A percentile compares a stretch with the other conserved stretches of the same genome.
Conservation (phyloP, 305 asterid species). For the Rubia balearica region DNA sequence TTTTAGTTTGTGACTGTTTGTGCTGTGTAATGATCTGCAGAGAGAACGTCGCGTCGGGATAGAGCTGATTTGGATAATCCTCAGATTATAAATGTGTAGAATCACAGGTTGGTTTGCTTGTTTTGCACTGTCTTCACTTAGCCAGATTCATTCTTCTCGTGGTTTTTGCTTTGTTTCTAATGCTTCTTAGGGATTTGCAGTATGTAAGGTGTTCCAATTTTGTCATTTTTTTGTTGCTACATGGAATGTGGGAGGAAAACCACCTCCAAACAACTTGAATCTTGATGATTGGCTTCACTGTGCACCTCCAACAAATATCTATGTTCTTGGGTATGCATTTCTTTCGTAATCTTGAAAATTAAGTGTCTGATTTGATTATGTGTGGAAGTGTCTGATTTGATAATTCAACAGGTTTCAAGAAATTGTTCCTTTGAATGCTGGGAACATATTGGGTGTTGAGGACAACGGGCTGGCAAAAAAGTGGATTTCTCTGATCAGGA, state of each 20-base stretch:
- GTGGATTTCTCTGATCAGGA: constrained; percentile 72
- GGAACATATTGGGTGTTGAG: constrained; percentile 91
- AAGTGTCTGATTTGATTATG: constrained; percentile 1
- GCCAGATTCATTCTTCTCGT: background rate
- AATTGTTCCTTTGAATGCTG: constrained; percentile 91
- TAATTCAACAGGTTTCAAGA: constrained; percentile 68
- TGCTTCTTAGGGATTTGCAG: too few species aligned
- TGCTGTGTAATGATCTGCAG: constrained; percentile 31
- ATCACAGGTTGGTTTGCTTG: constrained; percentile 65
- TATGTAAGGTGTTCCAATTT: constrained; percentile 7
- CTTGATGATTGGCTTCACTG: constrained; percentile 94
- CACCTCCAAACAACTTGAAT: constrained; percentile 70
- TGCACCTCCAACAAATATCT: constrained; percentile 94
- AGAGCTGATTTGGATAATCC: constrained; percentile 91
- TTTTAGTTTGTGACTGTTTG: constrained; percentile 3
- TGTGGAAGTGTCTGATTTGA: background rate
- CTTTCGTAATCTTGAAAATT: background rate
- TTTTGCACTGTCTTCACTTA: constrained; percentile 8
- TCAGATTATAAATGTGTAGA: constrained; percentile 84
- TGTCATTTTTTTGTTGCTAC: constrained; percentile 76
- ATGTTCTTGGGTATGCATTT: constrained; percentile 74
- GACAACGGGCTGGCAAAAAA: constrained; percentile 97
- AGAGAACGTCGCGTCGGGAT: constrained; percentile 62
- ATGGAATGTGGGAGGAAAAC: constrained; percentile 96
- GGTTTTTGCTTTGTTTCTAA: too few species aligned